Percentiles rank a stretch among this genome's conserved stretches.
phyloP scores from a whole-genome alignment of 2,329 filamentous ascomycete genomes.

The Endoconidiophora polonica region DNA sequence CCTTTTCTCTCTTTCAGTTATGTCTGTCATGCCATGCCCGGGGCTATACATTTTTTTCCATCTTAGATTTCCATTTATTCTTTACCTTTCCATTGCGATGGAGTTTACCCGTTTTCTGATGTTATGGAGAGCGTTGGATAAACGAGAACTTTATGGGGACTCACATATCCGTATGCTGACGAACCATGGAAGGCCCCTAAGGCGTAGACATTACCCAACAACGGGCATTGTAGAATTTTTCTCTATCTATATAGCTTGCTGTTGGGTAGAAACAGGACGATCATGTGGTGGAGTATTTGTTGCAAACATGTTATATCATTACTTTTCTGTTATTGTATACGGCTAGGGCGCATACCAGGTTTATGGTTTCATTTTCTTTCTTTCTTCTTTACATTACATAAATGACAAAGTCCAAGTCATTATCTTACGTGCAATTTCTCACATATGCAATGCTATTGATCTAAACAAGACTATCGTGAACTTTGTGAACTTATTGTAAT shows the following conservation, averaged over 20 bases:
- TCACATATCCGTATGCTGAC: too few relatives aligned
- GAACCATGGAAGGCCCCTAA: too few relatives aligned
- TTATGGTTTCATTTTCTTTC: not conserved
- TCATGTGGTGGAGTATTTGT: not conserved
- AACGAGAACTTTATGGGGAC: too few relatives aligned
- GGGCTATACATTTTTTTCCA: too few relatives aligned
- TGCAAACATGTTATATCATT: too few relatives aligned
- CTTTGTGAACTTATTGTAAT: not conserved
- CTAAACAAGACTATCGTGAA: not conserved
- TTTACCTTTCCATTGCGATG: not conserved
- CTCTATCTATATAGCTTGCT: too few relatives aligned
- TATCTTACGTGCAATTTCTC: not conserved
- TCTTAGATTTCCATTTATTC: too few relatives aligned
- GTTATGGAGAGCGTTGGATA: too few relatives aligned
- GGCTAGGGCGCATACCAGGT: too few relatives aligned
- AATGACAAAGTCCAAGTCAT: not conserved
- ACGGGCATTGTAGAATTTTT: too few relatives aligned
- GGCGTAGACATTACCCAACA: too few relatives aligned
- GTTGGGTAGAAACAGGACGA: not conserved
- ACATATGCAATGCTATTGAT: not conserved
- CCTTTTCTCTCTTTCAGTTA: slow-evolving; percentile 1
- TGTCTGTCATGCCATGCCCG: not conserved
- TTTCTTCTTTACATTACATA: slow-evolving; percentile 3
- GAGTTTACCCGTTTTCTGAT: slow-evolving; percentile 3
- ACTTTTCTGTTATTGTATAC: too few relatives aligned